These are phyloP conservation scores for Tylopilus sp. DNA, from an alignment of 1,284 basidiomycete species.

Conservation along the genomic window DNA sequence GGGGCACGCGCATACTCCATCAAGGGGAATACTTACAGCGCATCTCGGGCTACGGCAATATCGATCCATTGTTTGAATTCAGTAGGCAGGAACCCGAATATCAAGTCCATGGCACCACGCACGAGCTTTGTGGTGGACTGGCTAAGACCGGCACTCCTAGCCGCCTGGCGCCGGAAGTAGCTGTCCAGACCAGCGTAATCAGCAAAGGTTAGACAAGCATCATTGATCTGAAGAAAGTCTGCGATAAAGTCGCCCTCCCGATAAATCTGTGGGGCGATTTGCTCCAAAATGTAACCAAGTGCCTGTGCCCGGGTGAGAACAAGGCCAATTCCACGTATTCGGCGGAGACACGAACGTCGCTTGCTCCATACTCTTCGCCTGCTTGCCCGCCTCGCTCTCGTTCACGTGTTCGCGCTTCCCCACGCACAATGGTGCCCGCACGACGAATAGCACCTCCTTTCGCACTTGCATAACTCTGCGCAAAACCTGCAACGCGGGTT, in stretches of 20 bases:
- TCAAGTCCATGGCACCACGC: conserved; percentile 86
- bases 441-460: conserved; percentile 62
- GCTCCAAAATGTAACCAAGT: conserved; percentile 71
- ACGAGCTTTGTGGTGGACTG: conserved; percentile 76
- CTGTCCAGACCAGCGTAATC: conserved; percentile 94
- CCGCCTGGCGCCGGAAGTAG: conserved; percentile 90
- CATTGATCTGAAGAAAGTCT: conserved; percentile 90
- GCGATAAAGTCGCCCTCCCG: conserved; percentile 87
- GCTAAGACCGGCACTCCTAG: conserved; percentile 64
- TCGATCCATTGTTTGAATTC: conserved; percentile 89
- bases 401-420: conserved; percentile 57
- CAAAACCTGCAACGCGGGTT: conserved; percentile 43
- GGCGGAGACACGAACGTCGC: conserved; percentile 51
- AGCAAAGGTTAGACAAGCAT: conserved; percentile 87
- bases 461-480: conserved; percentile 19
- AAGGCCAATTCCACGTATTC: neutral
- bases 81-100: conserved; percentile 87
- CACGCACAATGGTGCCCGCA: conserved; percentile 71
- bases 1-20: conserved; percentile 1
- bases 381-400: conserved; percentile 62
- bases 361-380: conserved; percentile 59
- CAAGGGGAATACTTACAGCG: conserved; percentile 54
- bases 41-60: conserved; percentile 69
- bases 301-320: conserved; percentile 53
- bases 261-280: conserved; percentile 74